phyloP scores from a whole-genome alignment of 441 rosid species.

The Brassica hybrid region DNA sequence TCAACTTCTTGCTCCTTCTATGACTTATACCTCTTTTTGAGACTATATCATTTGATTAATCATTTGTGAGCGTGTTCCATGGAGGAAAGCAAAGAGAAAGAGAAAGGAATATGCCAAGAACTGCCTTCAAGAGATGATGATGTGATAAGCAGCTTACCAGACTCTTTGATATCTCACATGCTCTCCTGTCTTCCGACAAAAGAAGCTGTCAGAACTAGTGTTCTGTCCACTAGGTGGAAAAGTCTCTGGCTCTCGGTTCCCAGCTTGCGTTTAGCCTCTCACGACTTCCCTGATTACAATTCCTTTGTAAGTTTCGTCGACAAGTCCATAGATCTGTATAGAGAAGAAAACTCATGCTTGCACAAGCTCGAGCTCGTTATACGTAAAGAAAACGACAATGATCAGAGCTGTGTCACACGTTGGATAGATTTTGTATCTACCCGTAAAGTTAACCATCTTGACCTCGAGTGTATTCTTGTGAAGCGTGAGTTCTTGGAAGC shows the following conservation, averaged over 20 bases:
- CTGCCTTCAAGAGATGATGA: not conserved
- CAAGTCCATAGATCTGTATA: not conserved
- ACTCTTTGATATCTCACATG: not conserved
- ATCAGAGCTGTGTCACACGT: not conserved
- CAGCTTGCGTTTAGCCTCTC: not conserved
- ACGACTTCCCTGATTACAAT: not conserved
- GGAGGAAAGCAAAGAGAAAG: not conserved
- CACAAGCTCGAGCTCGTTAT: not conserved
- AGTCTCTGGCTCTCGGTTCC: not conserved
- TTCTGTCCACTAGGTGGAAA: constrained; percentile 1
- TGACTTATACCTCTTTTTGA: no score
- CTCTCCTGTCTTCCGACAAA: not conserved
- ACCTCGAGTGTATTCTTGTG: not conserved
- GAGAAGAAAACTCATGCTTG: not conserved
- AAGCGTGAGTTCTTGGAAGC: not conserved
- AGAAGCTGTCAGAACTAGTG: not conserved
- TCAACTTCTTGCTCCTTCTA: no score
- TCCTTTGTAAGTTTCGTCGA: not conserved
- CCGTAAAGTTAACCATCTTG: not conserved
- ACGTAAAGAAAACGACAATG: not conserved
- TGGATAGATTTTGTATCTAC: not conserved
- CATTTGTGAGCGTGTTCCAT: not conserved
- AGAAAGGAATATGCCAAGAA: not conserved
- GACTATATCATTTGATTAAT: no score
- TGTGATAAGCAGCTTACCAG: not conserved